Conservation (phyloP, 2,329 filamentous ascomycete genomes). For the Periglandula ipomoeae region DNA sequence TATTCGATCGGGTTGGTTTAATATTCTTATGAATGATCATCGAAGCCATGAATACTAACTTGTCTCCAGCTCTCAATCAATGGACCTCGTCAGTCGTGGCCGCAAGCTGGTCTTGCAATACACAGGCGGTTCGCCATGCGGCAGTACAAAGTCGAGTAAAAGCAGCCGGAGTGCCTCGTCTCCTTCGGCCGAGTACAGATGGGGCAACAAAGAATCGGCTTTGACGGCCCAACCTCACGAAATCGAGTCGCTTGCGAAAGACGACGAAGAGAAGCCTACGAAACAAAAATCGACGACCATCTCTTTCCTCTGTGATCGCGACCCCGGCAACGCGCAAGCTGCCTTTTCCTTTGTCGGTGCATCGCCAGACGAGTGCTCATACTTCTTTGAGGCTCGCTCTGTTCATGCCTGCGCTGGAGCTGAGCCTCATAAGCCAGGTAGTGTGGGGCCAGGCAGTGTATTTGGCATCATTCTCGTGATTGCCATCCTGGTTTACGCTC, state of each 20-base stretch:
- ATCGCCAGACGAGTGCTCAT: constrained; percentile 83
- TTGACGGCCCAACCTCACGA: constrained; percentile 6
- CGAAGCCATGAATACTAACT: neutral
- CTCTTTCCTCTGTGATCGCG: constrained; percentile 85
- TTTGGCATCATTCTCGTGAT: constrained; percentile 78
- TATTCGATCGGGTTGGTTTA: constrained; percentile 64
- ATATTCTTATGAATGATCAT: constrained; percentile 7
- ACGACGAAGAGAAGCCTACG: constrained; percentile 15
- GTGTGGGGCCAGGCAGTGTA: constrained; percentile 62
- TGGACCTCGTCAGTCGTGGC: constrained; percentile 49
- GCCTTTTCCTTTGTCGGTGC: constrained; percentile 73
- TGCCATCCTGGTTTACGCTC: constrained; percentile 77
- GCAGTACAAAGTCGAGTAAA: constrained; percentile 26
- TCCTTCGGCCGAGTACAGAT: neutral
- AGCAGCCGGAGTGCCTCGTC: constrained; percentile 6
- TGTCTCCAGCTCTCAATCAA: constrained; percentile 35
- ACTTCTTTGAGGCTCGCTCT: constrained; percentile 90
- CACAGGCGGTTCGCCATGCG: constrained; percentile 67
- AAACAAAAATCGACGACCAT: constrained; percentile 75
- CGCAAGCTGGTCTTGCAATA: constrained; percentile 72
- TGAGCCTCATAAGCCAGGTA: constrained; percentile 62
- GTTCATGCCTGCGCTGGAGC: constrained; percentile 65
- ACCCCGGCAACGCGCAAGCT: constrained; percentile 59
- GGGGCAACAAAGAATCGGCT: neutral
- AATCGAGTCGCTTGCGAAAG: constrained; percentile 20